A percentile compares a stretch with the other conserved stretches of the same genome.
These are phyloP conservation scores for Adansonia madagascariensis DNA, from an alignment of 441 rosid genomes.

Conservation along the genomic window DNA sequence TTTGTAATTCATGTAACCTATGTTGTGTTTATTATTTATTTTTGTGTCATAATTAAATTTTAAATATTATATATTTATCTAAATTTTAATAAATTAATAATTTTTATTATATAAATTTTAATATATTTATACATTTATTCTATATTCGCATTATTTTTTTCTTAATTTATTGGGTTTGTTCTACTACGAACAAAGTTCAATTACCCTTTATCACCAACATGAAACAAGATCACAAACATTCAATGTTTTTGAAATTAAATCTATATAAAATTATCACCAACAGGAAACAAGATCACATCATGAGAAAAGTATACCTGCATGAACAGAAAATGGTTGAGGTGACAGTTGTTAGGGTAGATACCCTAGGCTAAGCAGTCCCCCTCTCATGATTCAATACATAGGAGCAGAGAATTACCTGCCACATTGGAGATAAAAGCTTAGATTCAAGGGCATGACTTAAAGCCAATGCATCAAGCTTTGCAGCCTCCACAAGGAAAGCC, in stretches of 20 bases:
- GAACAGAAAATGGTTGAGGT: background rate
- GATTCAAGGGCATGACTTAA: conserved; percentile 77
- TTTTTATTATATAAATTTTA: too few relatives aligned
- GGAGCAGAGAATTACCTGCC: conserved; percentile 67
- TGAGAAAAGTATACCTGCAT: background rate
- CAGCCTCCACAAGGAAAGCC: conserved; percentile 81
- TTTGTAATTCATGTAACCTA: too few relatives aligned
- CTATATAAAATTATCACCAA: conserved; percentile 9
- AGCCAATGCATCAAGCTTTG: conserved; percentile 75
- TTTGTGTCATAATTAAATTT: too few relatives aligned
- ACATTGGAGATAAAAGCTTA: conserved; percentile 85
- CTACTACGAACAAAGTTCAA: too few relatives aligned
- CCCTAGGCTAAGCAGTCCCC: background rate
- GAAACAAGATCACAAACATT: too few relatives aligned
- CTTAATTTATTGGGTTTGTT: too few relatives aligned
- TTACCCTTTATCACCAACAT: too few relatives aligned
- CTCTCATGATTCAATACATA: conserved; percentile 16
- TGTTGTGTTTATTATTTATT: too few relatives aligned
- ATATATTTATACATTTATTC: too few relatives aligned
- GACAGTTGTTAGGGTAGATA: background rate
- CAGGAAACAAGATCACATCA: background rate
- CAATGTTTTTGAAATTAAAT: background rate
- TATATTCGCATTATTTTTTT: too few relatives aligned
- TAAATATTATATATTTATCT: too few relatives aligned
- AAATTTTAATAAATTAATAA: too few relatives aligned